Evolutionary conservation across 176 grass and related monocot genomes (phyloP).

Genomic region (Zoysia japonica): DNA sequence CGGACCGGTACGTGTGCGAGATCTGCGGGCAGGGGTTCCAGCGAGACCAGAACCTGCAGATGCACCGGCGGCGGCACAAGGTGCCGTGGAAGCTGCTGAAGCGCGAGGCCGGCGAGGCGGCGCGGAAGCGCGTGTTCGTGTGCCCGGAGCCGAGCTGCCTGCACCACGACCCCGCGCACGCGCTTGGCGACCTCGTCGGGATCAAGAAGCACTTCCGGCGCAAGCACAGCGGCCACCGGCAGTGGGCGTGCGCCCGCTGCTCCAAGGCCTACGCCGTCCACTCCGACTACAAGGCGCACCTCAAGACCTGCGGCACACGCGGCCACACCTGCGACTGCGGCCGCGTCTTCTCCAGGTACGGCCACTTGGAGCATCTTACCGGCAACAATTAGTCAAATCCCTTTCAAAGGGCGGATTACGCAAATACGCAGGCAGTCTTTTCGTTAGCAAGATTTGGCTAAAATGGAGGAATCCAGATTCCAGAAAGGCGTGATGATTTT

Average conservation of each 20-base stretch:
- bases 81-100: slow-evolving; percentile 89
- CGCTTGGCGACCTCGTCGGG: slow-evolving; percentile 69
- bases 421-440: not conserved
- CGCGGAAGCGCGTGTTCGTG: slow-evolving; percentile 78
- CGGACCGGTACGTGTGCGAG: slow-evolving; percentile 78
- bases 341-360: slow-evolving; percentile 81
- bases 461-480: not conserved
- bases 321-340: slow-evolving; percentile 88
- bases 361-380: not conserved
- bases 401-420: not conserved
- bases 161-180: slow-evolving; percentile 78
- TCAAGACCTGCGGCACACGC: slow-evolving; percentile 85
- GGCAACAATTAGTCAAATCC: not conserved
- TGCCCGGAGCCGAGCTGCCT: slow-evolving; percentile 94
- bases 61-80: slow-evolving; percentile 89
- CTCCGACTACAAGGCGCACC: slow-evolving; percentile 92
- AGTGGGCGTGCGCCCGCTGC: slow-evolving; percentile 81
- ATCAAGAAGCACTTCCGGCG: slow-evolving; percentile 96
- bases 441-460: slow-evolving; percentile 25
- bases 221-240: slow-evolving; percentile 80
- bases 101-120: slow-evolving; percentile 56
- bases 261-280: slow-evolving; percentile 90
- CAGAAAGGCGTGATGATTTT: slow-evolving; percentile 60
- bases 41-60: slow-evolving; percentile 88
- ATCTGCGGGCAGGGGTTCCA: slow-evolving; percentile 93